Conservation (phyloP, 768 basidiomycete species). For the Termitomyces bulborhizus region DNA sequence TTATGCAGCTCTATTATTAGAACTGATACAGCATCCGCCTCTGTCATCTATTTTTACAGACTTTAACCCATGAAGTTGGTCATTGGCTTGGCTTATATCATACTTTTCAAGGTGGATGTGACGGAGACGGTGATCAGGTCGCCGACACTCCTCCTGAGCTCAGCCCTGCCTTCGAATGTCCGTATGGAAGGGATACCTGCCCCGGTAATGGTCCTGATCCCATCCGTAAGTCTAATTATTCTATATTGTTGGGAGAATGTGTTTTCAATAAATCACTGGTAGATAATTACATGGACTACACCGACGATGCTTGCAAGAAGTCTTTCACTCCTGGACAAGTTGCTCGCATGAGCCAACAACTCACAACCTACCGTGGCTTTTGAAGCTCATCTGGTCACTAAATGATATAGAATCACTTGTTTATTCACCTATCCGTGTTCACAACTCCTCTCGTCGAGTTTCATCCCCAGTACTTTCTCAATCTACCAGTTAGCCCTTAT, state of each 20-base stretch:
- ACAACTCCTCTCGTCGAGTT: too few relatives aligned
- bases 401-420: not conserved
- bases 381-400: not conserved
- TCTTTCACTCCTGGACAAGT: not conserved
- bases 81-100: constrained; percentile 58
- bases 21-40: too few relatives aligned
- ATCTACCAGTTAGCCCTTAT: too few relatives aligned
- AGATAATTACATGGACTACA: not conserved
- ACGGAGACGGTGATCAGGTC: constrained; percentile 33
- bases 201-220: not conserved
- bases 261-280: not conserved
- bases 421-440: too few relatives aligned
- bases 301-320: not conserved
- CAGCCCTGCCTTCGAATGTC: constrained; percentile 30
- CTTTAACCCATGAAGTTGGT: constrained; percentile 40
- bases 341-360: not conserved
- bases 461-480: too few relatives aligned
- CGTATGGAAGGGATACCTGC: constrained; percentile 30
- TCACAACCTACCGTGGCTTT: not conserved
- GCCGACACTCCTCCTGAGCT: constrained; percentile 43
- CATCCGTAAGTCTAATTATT: not conserved
- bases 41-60: too few relatives aligned
- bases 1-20: too few relatives aligned
- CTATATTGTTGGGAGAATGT: too few relatives aligned
- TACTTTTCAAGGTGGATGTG: constrained; percentile 51